Evolutionary conservation across 1,284 basidiomycete genomes (phyloP).

Genomic region (Microbotryum lychnidis-dioicae): DNA sequence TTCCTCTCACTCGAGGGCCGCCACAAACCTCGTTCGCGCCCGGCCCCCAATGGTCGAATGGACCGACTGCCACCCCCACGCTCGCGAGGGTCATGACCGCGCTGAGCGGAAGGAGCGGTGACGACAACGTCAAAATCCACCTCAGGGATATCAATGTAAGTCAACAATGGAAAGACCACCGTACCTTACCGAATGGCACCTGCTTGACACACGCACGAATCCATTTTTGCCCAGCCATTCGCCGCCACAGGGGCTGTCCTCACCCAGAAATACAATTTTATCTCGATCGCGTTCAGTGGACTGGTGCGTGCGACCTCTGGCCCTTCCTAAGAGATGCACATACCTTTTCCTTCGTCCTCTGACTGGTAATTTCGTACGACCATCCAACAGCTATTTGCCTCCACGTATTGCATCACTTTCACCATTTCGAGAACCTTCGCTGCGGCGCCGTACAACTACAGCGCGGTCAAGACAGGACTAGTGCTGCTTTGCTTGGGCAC

Average conservation of each 20-base stretch:
- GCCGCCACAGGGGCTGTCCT: constrained; percentile 38
- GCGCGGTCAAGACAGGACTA: constrained; percentile 62
- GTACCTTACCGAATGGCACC: no score
- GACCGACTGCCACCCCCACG: neutral
- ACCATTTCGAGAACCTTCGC: constrained; percentile 53
- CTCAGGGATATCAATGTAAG: constrained; percentile 57
- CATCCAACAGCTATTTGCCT: constrained; percentile 52
- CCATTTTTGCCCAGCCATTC: constrained; percentile 17
- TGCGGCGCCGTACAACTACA: constrained; percentile 55
- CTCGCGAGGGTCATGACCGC: constrained; percentile 23
- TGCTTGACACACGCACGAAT: no score
- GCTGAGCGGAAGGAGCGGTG: constrained; percentile 17
- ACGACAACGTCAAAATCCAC: constrained; percentile 50
- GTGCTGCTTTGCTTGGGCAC: constrained; percentile 65
- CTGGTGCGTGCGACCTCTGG: constrained; percentile 14
- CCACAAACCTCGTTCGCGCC: neutral
- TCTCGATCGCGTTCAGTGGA: constrained; percentile 63
- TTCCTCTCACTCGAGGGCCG: neutral
- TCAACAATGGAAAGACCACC: no score
- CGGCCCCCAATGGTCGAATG: neutral
- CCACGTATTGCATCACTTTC: constrained; percentile 58
- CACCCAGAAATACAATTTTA: constrained; percentile 56
- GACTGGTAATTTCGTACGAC: constrained; percentile 42
- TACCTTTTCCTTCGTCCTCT: neutral
- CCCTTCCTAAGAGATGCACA: neutral